These are phyloP conservation scores for Leptographium wingfieldii DNA, from an alignment of 2,329 filamentous ascomycete genomes.

Conservation along the genomic window DNA sequence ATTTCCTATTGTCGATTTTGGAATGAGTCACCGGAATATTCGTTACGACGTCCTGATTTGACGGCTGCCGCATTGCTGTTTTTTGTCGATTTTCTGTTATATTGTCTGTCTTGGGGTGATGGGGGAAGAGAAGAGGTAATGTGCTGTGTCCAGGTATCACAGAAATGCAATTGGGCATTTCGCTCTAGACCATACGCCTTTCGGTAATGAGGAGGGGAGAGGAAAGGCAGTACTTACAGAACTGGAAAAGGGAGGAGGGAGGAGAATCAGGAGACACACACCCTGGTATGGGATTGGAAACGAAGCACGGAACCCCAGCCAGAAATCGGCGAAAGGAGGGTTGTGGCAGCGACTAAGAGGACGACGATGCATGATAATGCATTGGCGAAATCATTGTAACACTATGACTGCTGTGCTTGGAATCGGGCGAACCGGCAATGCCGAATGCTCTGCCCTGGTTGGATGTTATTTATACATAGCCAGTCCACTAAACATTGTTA, in stretches of 20 bases:
- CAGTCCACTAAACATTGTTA: background rate
- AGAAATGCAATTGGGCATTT: background rate
- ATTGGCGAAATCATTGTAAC: background rate
- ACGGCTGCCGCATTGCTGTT: slow-evolving; percentile 4
- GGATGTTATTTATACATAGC: background rate
- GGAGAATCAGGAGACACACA: background rate
- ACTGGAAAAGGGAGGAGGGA: background rate
- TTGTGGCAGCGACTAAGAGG: background rate
- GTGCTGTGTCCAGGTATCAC: background rate
- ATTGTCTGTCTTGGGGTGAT: background rate
- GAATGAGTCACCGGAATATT: slow-evolving; percentile 3
- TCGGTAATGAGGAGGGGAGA: slow-evolving; percentile 3
- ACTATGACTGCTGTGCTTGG: background rate
- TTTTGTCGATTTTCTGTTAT: background rate
- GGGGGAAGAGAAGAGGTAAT: background rate
- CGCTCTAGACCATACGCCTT: background rate
- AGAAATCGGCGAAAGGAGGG: background rate
- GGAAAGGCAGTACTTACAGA: background rate
- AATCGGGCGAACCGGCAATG: background rate
- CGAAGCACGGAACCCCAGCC: background rate
- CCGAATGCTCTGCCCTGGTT: background rate
- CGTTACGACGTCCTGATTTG: slow-evolving; percentile 11
- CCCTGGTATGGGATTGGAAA: background rate
- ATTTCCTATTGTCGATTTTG: background rate
- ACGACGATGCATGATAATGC: background rate